Base-by-base conservation (phyloP, 208 protist genomes). In the Wallacemonas rigidus region DNA sequence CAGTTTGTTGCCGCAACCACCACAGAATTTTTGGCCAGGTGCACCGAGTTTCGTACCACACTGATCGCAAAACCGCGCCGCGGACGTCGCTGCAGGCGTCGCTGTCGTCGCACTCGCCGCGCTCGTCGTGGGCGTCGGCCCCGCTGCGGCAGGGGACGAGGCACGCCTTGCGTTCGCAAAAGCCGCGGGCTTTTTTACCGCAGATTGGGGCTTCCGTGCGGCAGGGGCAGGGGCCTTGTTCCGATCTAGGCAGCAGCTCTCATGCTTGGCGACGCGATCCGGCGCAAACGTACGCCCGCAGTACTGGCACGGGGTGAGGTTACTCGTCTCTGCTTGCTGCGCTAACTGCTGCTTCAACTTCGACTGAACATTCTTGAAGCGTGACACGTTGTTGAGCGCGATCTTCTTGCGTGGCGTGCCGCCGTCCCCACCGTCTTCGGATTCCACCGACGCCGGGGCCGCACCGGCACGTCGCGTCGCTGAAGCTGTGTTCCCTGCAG, bases 191-290 rank as follows among this genome's bases (percentile, higher is more conserved):
- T 71, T 73, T 35, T 50, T 53, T 3, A 40, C 43, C 4, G 62
- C 51, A 6, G 51, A 14, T 54, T 79, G 69, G n/a, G 53, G 7
- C 51, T n/a, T n/a, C 9, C 17, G 43, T 14, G 67, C 57, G 8
- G 40, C 67, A 41, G 72, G 55, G 35, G 73, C 14, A 57, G 71
- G 57, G 2, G 79, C 69, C 57, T 86, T 90, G 58, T 85, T 83
- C 36, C 88, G 91, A 56, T 93, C 91, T 8, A 88, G 26, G 65
- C 92, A 98, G 15, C 88, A 83, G 26, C 75, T 77, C 69, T 96
- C 90, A 69, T 98, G 95, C 75, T 92, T 96, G 38, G 60, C 77
- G 3, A 97, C 65, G 2, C 93, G 87, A 8, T 89, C 85, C 17
- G 76, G 81, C 12, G 79, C 72, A 70, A 98, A 97, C 12, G 77